These are phyloP conservation scores for Solanum medicagineum DNA, from an alignment of 257 asterid genomes.

Conservation along the genomic window DNA sequence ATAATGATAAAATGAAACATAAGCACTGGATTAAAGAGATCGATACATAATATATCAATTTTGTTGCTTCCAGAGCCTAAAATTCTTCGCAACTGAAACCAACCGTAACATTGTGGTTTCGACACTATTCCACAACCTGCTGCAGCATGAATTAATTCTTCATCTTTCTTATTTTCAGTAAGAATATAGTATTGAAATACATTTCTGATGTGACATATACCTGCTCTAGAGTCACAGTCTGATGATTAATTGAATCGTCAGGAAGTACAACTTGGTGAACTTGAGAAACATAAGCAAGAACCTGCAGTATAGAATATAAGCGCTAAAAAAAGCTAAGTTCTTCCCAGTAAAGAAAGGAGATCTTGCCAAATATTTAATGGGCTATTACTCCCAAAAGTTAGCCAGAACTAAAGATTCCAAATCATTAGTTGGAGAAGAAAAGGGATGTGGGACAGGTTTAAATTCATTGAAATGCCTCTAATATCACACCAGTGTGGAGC, in stretches of 20 bases:
- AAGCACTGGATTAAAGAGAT: not conserved
- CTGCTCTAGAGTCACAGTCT: constrained; percentile 65
- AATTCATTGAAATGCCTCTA: not conserved
- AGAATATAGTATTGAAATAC: not conserved
- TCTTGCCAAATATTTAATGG: not conserved
- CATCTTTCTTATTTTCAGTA: not conserved
- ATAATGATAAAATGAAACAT: not conserved
- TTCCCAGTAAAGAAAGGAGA: not conserved
- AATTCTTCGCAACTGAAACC: not conserved
- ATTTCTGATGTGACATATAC: constrained; percentile 17
- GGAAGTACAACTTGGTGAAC: constrained; percentile 83
- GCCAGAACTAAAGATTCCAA: not conserved
- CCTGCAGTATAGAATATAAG: constrained; percentile 34
- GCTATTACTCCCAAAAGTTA: not conserved
- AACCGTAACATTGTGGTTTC: not conserved
- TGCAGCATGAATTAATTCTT: not conserved
- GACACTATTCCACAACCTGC: not conserved
- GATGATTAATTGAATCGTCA: constrained; percentile 58
- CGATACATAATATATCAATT: not conserved
- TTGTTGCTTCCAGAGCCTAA: not conserved
- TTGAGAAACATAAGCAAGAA: constrained; percentile 96
- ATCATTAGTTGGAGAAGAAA: not conserved
- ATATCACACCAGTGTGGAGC: not conserved
- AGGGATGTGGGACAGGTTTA: not conserved
- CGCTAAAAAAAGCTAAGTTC: not conserved